Percentiles rank a stretch among this genome's conserved stretches.
Conservation (phyloP, 495 filamentous ascomycete species). For the Aspergillus asperescens region DNA sequence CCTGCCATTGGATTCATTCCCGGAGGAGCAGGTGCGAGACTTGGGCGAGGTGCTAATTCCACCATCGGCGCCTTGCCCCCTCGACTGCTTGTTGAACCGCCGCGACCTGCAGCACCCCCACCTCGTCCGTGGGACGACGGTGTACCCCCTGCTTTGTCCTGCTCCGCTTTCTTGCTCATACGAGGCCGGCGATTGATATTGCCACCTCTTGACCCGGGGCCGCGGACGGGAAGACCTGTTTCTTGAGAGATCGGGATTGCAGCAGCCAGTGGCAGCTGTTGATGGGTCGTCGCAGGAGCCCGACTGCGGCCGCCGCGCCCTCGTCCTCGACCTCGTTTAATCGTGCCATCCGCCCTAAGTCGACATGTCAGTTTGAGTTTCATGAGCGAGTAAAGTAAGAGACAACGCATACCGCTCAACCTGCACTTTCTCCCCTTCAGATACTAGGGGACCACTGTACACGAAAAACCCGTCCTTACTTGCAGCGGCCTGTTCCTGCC, state of each 20-base stretch:
- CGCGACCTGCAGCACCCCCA: constrained; percentile 26
- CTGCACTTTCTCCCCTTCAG: constrained; percentile 82
- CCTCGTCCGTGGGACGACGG: constrained; percentile 29
- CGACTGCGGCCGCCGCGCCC: constrained; percentile 55
- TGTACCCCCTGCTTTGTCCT: constrained; percentile 54
- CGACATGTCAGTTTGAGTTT: constrained; percentile 25
- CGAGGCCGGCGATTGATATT: constrained; percentile 71
- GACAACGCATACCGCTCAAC: constrained; percentile 58
- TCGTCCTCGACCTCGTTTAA: constrained; percentile 71
- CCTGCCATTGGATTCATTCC: constrained; percentile 27
- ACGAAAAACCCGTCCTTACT: constrained; percentile 91
- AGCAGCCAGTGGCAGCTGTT: constrained; percentile 37
- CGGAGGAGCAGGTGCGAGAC: constrained; percentile 23
- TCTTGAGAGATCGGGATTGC: constrained; percentile 42
- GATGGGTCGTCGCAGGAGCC: constrained; percentile 34
- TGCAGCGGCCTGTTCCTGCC: constrained; percentile 92
- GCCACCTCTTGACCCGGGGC: constrained; percentile 73
- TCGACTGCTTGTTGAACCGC: constrained; percentile 28
- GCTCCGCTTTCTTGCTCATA: constrained; percentile 67
- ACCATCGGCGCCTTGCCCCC: constrained; percentile 32
- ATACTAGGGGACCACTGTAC: constrained; percentile 77
- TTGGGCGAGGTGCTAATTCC: constrained; percentile 26
- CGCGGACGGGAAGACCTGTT: constrained; percentile 52
- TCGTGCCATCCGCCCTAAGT: constrained; percentile 64
- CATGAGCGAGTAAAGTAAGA: neutral